Base-by-base conservation (phyloP, 2,329 filamentous ascomycete genomes). In the Neophaeococcomyces aloes region DNA sequence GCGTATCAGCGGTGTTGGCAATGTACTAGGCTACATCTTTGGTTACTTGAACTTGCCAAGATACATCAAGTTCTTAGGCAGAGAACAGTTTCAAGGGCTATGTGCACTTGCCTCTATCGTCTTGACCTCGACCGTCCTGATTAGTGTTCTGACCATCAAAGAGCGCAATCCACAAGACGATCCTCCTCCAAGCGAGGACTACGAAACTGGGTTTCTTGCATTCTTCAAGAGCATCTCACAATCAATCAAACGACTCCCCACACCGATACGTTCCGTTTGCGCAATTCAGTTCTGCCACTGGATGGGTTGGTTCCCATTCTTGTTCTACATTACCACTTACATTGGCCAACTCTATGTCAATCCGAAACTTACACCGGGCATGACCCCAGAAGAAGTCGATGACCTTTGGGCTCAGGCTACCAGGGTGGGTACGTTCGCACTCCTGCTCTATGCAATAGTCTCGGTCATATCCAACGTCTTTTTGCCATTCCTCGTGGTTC, bases 241-340 rank as follows among this genome's bases (percentile, higher is more conserved):
- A 38, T 87, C 87, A 0, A 83, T 94, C 51, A 78, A 74, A 55
- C 75, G 79, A 30, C 70, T 96, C 5, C 88, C 89, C 1, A 80
- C 81, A 0, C 87, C 94, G 62, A 86, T 91, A 51, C 75, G 75
- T 49, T 81, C 78, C 50, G 86, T 95, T 29, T 95, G 88, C 58
- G 68, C 79, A 51, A 82, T 88, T 0, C 84, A 91, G 59, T 78
- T 89, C 54, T 88, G 81, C 48, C 86, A 86, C 4, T 96, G 88
- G 88, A 80, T 95, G 45, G 89, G 86, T 41, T 95, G 89, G 78
- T 96, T 95, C 57, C 88, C 88, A 1, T 87, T 94, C 61, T 72
- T 96, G 2, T 95, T 94, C 66, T 96, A 96, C 67, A 86, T 86
- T 4, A 94, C 87, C 1, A 93, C 86, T 14, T 96, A 91, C 61